These are phyloP conservation scores for Fusarium protoensiforme DNA, from an alignment of 2,329 filamentous ascomycete species.

Conservation along the genomic window DNA sequence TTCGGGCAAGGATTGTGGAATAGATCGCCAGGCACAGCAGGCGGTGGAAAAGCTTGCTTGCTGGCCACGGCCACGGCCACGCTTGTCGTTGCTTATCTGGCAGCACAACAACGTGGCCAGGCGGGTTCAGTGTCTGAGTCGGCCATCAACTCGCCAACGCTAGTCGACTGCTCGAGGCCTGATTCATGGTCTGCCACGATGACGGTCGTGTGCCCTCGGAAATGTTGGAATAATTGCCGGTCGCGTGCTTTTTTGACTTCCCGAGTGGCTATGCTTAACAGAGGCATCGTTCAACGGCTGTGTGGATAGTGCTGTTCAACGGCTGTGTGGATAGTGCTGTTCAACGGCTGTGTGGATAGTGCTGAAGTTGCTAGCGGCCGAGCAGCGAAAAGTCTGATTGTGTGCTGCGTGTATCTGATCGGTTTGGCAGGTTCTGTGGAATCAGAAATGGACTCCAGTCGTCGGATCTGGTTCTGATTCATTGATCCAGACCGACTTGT, in stretches of 20 bases:
- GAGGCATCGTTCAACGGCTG: constrained; percentile 8
- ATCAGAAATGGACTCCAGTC: constrained; percentile 11
- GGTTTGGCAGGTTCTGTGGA: background rate
- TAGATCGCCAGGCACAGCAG: constrained; percentile 37
- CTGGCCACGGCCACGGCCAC: constrained; percentile 4
- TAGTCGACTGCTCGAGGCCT: constrained; percentile 2
- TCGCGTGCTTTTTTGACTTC: constrained; percentile 31
- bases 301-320: constrained; percentile 14
- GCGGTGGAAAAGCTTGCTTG: constrained; percentile 23
- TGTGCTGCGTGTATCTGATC: background rate
- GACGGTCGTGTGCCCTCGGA: background rate
- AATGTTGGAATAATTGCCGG: constrained; percentile 3
- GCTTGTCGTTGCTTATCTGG: constrained; percentile 17
- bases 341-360: constrained; percentile 13
- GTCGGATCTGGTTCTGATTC: constrained; percentile 11
- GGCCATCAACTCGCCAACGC: constrained; percentile 1
- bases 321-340: constrained; percentile 13
- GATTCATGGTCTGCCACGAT: constrained; percentile 17
- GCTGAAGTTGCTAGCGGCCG: constrained; percentile 24
- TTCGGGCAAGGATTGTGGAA: constrained; percentile 7
- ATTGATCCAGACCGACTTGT: constrained; percentile 18
- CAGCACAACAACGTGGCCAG: constrained; percentile 27
- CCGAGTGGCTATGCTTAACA: constrained; percentile 17
- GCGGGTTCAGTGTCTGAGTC: background rate
- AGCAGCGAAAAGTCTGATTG: constrained; percentile 28